These are phyloP conservation scores for Leccinum disarticulatum DNA, from an alignment of 768 basidiomycete species.

Conservation along the genomic window DNA sequence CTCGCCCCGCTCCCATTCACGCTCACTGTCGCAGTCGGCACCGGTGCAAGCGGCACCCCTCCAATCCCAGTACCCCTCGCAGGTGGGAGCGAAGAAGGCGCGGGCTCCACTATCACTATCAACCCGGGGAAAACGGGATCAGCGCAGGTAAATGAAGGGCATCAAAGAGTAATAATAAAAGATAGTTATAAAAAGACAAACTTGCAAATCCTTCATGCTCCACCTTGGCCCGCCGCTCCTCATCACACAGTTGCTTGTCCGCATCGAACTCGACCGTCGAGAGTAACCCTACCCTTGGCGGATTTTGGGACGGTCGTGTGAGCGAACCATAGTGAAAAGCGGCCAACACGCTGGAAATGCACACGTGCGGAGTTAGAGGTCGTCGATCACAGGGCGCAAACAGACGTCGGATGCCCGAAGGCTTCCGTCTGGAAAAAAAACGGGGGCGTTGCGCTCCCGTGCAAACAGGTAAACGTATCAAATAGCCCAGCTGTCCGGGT, in stretches of 20 bases:
- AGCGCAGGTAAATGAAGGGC: background rate
- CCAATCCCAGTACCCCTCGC: slow-evolving; percentile 24
- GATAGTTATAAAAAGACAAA: slow-evolving; percentile 6
- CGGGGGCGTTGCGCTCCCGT: background rate
- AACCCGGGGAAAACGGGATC: background rate
- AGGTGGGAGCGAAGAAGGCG: slow-evolving; percentile 37
- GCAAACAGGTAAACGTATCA: background rate
- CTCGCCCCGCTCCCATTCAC: background rate
- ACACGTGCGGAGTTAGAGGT: background rate
- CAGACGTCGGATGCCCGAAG: slow-evolving; percentile 15
- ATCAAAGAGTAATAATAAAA: background rate
- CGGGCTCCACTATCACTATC: slow-evolving; percentile 41
- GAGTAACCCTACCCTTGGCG: slow-evolving; percentile 66
- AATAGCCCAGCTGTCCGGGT: slow-evolving; percentile 2
- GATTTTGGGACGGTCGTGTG: slow-evolving; percentile 63
- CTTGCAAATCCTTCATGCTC: slow-evolving; percentile 31
- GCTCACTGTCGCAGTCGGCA: slow-evolving; percentile 15
- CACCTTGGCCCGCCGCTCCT: slow-evolving; percentile 36
- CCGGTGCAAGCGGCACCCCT: slow-evolving; percentile 31
- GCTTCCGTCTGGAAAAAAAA: slow-evolving; percentile 11
- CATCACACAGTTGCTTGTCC: slow-evolving; percentile 36
- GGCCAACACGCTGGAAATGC: slow-evolving; percentile 53
- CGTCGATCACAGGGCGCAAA: background rate
- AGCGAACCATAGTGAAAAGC: slow-evolving; percentile 75
- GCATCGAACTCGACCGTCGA: slow-evolving; percentile 68